Evolutionary conservation across 202 grass and related monocot genomes (phyloP).

Genomic region (Hordeum pubiflorum): DNA sequence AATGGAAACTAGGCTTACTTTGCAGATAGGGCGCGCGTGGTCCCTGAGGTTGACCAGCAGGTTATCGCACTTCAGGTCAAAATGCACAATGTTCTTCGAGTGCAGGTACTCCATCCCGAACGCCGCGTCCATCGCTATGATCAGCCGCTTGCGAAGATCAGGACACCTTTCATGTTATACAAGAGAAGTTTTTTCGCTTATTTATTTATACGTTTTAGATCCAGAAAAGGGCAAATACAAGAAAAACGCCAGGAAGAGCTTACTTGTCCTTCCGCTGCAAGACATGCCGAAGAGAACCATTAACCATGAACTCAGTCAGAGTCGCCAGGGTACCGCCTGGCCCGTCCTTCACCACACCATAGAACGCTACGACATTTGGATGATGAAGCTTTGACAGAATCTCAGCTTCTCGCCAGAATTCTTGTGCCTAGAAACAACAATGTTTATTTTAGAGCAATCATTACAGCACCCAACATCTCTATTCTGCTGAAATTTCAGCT

Average conservation of each 20-base stretch:
- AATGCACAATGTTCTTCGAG: slow-evolving; percentile 67
- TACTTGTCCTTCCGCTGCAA: slow-evolving; percentile 96
- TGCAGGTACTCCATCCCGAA: slow-evolving; percentile 83
- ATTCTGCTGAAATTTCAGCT: background rate
- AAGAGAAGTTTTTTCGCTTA: background rate
- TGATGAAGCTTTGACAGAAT: slow-evolving; percentile 96
- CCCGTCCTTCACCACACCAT: slow-evolving; percentile 92
- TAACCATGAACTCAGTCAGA: slow-evolving; percentile 97
- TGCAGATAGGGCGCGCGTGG: slow-evolving; percentile 55
- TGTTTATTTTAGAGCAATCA: background rate
- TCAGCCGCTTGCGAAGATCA: slow-evolving; percentile 49
- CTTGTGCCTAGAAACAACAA: slow-evolving; percentile 52
- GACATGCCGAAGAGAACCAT: slow-evolving; percentile 95
- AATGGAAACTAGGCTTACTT: slow-evolving; percentile 12
- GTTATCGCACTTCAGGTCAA: slow-evolving; percentile 76
- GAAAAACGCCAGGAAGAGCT: background rate
- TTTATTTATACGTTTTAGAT: background rate
- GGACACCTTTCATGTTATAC: slow-evolving; percentile 48
- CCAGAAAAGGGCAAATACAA: background rate
- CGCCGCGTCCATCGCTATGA: slow-evolving; percentile 60
- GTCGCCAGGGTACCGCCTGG: slow-evolving; percentile 88
- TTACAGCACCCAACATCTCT: background rate
- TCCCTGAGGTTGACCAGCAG: slow-evolving; percentile 80
- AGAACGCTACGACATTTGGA: slow-evolving; percentile 94
- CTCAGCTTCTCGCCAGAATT: slow-evolving; percentile 96